Conservation (phyloP, 139 green algal genomes). For the Chlamydomonas schloesseri region DNA sequence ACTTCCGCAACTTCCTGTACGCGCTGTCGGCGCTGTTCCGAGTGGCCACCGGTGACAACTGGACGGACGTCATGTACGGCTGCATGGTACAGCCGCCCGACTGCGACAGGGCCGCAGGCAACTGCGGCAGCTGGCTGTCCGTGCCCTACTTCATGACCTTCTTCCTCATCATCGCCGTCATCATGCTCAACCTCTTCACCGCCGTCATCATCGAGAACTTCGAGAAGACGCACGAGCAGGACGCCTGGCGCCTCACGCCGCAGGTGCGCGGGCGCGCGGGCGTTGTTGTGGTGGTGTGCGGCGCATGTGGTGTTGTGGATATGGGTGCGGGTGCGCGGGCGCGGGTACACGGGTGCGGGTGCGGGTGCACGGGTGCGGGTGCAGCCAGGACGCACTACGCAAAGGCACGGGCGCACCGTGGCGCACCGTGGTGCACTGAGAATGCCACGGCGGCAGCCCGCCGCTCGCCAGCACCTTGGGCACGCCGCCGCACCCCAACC, state of each 20-base stretch:
- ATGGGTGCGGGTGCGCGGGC: neutral
- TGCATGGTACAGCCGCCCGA: constrained; percentile 63
- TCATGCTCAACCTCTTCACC: constrained; percentile 81
- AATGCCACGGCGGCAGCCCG: too few relatives aligned
- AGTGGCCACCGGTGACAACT: constrained; percentile 81
- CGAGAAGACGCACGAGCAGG: constrained; percentile 75
- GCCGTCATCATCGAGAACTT: constrained; percentile 82
- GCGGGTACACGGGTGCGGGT: too few relatives aligned
- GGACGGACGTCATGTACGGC: constrained; percentile 69
- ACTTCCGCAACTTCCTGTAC: constrained; percentile 76
- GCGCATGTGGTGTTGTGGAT: neutral
- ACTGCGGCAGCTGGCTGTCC: constrained; percentile 62
- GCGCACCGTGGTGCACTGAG: too few relatives aligned
- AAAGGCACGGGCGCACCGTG: too few relatives aligned
- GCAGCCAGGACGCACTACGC: too few relatives aligned
- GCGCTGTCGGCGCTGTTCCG: constrained; percentile 70
- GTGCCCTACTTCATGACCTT: constrained; percentile 77
- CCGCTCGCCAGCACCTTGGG: too few relatives aligned
- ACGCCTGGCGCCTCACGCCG: constrained; percentile 52
- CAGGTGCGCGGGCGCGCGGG: neutral
- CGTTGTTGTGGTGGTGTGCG: neutral
- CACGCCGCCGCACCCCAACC: too few relatives aligned
- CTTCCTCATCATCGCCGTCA: constrained; percentile 72
- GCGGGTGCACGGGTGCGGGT: too few relatives aligned
- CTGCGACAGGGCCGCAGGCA: constrained; percentile 49